Evolutionary conservation across 805 yeast species (phyloP).

Genomic region (Starmerella geochares): DNA sequence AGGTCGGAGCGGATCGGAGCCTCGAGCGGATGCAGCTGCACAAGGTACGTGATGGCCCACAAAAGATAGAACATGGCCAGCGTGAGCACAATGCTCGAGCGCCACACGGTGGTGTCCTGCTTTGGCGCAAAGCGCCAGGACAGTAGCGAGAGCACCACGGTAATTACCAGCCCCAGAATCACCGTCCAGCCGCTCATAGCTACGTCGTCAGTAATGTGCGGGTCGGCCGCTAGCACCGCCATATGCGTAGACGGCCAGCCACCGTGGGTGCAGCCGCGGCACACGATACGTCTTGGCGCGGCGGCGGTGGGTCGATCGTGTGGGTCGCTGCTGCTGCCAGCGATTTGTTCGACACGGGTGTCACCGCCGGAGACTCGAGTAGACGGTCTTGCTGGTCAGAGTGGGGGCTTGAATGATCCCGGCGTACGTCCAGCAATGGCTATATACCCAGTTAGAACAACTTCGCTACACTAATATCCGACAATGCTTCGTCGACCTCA

Average conservation of each 20-base stretch:
- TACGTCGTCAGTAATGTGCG: not conserved
- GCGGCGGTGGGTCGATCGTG: too few relatives aligned
- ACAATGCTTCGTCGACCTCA: slow-evolving; percentile 52
- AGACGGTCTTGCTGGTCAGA: too few relatives aligned
- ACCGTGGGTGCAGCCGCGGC: too few relatives aligned
- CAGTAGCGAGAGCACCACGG: slow-evolving; percentile 47
- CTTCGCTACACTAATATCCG: slow-evolving; percentile 50
- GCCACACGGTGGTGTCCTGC: slow-evolving; percentile 55
- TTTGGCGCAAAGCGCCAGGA: slow-evolving; percentile 85
- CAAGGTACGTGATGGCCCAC: slow-evolving; percentile 89
- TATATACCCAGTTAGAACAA: slow-evolving; percentile 45
- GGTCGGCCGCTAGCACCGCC: not conserved
- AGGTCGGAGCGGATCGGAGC: slow-evolving; percentile 82
- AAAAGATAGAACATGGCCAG: slow-evolving; percentile 69
- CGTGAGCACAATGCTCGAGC: slow-evolving; percentile 58
- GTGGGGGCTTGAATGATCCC: slow-evolving; percentile 9
- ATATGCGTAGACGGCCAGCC: not conserved
- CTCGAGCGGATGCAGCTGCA: slow-evolving; percentile 81
- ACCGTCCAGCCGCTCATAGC: slow-evolving; percentile 57
- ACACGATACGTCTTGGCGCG: too few relatives aligned
- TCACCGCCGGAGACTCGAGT: too few relatives aligned
- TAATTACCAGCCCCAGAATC: slow-evolving; percentile 49
- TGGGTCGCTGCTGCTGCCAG: not conserved
- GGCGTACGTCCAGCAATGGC: slow-evolving; percentile 36
- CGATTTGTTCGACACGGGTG: not conserved